Percentiles rank a stretch among this genome's conserved stretches.
Evolutionary conservation across 1,284 basidiomycete genomes (phyloP).

Genomic region (Leccinum angustisporum): DNA sequence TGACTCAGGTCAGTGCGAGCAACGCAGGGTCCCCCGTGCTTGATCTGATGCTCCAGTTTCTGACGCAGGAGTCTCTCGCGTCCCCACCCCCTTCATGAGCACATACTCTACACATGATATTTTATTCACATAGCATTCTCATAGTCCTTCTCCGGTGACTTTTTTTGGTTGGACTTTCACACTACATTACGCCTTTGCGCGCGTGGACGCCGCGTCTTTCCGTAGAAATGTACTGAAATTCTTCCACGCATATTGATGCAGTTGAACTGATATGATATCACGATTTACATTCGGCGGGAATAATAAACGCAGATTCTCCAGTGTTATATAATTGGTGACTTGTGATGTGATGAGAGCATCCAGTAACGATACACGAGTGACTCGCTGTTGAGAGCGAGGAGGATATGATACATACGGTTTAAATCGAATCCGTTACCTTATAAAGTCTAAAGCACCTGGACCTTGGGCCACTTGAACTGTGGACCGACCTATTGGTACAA

Average conservation of each 20-base stretch:
- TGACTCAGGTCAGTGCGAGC: conserved; percentile 53
- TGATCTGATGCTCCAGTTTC: conserved; percentile 34
- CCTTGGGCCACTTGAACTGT: conserved; percentile 79
- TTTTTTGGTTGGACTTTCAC: conserved; percentile 17
- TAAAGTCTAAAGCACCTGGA: conserved; percentile 52
- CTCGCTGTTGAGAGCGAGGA: conserved; percentile 46
- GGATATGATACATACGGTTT: conserved; percentile 9
- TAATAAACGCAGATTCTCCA: neutral
- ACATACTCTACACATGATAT: conserved; percentile 27
- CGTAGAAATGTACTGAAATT: conserved; percentile 20
- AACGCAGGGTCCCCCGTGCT: conserved; percentile 14
- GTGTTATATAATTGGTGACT: conserved; percentile 22
- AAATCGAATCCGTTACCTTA: neutral
- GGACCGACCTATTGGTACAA: conserved; percentile 59
- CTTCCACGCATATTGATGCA: conserved; percentile 3
- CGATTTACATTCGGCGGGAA: conserved; percentile 8
- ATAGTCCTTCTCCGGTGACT: conserved; percentile 15
- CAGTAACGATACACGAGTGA: conserved; percentile 27
- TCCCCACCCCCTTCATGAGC: conserved; percentile 54
- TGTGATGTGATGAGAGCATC: conserved; percentile 18
- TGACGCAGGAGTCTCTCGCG: conserved; percentile 56
- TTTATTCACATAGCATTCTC: conserved; percentile 17
- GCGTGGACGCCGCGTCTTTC: conserved; percentile 14
- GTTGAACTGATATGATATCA: conserved; percentile 25
- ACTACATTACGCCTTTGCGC: conserved; percentile 28